phyloP scores from a whole-genome alignment of 257 asterid genomes.

The Petunia secreta region DNA sequence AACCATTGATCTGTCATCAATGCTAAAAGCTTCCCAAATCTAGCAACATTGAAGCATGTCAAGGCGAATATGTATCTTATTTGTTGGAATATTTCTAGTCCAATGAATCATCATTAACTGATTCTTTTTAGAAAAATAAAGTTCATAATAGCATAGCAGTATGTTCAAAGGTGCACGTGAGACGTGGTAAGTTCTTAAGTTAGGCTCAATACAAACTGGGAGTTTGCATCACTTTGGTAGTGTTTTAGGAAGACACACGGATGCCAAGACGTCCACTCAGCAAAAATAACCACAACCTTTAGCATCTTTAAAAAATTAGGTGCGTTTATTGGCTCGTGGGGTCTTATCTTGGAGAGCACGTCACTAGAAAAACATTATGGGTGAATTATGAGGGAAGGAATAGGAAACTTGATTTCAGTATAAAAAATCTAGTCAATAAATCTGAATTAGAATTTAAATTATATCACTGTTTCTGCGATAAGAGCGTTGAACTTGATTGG shows the following conservation, averaged over 20 bases:
- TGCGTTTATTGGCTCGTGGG: background rate
- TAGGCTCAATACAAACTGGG: background rate
- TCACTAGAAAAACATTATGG: background rate
- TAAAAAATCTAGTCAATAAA: background rate
- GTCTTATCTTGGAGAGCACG: background rate
- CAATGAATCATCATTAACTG: background rate
- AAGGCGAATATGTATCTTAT: background rate
- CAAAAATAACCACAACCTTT: background rate
- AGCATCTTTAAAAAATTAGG: background rate
- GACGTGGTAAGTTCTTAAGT: background rate
- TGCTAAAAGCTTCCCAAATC: constrained; percentile 1
- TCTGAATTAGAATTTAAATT: too few relatives aligned
- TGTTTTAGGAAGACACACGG: background rate
- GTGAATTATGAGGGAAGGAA: background rate
- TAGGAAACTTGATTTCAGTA: background rate
- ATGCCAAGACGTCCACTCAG: background rate
- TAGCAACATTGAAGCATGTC: background rate
- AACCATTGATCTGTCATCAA: too few relatives aligned
- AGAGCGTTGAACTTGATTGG: background rate
- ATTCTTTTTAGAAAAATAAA: background rate
- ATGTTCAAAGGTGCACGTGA: background rate
- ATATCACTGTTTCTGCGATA: background rate
- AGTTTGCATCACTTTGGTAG: background rate
- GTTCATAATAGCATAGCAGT: background rate
- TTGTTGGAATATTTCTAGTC: background rate